Percentiles rank a stretch among this genome's conserved stretches.
These are phyloP conservation scores for Naganishia kalamii DNA, from an alignment of 768 basidiomycete species.

Conservation along the genomic window DNA sequence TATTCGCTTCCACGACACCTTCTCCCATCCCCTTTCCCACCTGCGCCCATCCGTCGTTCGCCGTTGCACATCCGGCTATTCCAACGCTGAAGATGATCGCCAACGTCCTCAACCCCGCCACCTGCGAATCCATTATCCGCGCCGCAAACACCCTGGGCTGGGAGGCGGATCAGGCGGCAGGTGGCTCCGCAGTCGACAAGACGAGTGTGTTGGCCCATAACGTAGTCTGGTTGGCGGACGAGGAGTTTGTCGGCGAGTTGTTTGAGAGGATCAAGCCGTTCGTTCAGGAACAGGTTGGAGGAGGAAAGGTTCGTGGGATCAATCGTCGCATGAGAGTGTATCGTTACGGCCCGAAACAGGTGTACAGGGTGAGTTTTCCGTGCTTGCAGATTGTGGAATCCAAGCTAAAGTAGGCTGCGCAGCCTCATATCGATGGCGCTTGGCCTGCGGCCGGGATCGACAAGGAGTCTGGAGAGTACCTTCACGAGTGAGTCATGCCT, in stretches of 20 bases:
- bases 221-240: slow-evolving; percentile 56
- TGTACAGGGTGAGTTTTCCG: slow-evolving; percentile 48
- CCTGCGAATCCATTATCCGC: slow-evolving; percentile 52
- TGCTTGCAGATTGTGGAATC: background rate
- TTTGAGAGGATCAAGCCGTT: slow-evolving; percentile 50
- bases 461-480: slow-evolving; percentile 50
- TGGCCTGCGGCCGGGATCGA: slow-evolving; percentile 54
- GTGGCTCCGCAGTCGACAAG: slow-evolving; percentile 51
- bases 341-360: slow-evolving; percentile 53
- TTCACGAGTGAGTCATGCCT: slow-evolving; percentile 50
- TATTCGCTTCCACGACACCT: slow-evolving; percentile 49
- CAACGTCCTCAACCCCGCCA: slow-evolving; percentile 51
- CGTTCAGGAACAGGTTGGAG: slow-evolving; percentile 48
- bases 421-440: slow-evolving; percentile 56
- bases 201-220: slow-evolving; percentile 53
- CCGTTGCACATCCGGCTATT: slow-evolving; percentile 41
- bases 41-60: slow-evolving; percentile 32
- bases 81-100: slow-evolving; percentile 52
- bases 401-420: background rate
- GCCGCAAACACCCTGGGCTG: slow-evolving; percentile 53
- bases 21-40: slow-evolving; percentile 45
- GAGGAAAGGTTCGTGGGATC: slow-evolving; percentile 52
- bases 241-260: slow-evolving; percentile 48
- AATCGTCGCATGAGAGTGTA: slow-evolving; percentile 55
- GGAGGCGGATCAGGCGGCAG: slow-evolving; percentile 54